phyloP scores from a whole-genome alignment of 73 alveolate species.

The Blepharisma japonicum region DNA sequence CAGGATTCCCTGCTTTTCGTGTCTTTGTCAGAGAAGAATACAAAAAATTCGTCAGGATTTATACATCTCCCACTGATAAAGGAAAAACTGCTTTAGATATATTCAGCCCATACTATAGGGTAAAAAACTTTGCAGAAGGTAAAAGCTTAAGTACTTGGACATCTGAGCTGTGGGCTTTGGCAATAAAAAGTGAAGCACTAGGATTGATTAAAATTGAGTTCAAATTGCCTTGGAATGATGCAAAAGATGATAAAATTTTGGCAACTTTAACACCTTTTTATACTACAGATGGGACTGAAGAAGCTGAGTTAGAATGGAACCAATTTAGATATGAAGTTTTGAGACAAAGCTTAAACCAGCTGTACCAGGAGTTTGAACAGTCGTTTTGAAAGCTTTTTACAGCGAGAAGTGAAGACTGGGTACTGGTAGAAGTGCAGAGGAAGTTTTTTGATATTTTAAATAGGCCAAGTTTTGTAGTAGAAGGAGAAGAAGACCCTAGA shows the following conservation, averaged over 20 bases:
- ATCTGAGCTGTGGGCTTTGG: conserved; percentile 29
- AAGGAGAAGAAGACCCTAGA: neutral
- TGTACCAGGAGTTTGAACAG: conserved; percentile 4
- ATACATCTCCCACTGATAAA: conserved; percentile 25
- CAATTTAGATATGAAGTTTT: conserved; percentile 18
- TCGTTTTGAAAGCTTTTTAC: neutral
- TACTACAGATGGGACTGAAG: conserved; percentile 12
- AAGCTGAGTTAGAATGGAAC: conserved; percentile 24
- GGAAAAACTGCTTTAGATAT: conserved; percentile 2
- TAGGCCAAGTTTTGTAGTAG: neutral
- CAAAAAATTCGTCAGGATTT: conserved; percentile 21
- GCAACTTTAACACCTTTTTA: neutral
- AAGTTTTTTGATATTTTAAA: neutral
- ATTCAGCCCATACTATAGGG: conserved; percentile 10
- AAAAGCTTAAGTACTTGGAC: conserved; percentile 16
- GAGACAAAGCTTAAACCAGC: neutral
- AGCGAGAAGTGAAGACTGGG: neutral
- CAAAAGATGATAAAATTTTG: conserved; percentile 19
- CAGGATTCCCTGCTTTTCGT: conserved; percentile 22
- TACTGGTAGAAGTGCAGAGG: neutral
- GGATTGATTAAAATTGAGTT: conserved; percentile 27
- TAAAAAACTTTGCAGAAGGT: conserved; percentile 20
- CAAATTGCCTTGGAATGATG: conserved; percentile 28
- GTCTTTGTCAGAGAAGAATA: conserved; percentile 20
- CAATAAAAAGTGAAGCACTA: neutral